Evolutionary conservation across 1,139 yeast genomes (phyloP), one percentile per base, ranked within the genome.

Genomic region (Suhomyces coccinellae): DNA sequence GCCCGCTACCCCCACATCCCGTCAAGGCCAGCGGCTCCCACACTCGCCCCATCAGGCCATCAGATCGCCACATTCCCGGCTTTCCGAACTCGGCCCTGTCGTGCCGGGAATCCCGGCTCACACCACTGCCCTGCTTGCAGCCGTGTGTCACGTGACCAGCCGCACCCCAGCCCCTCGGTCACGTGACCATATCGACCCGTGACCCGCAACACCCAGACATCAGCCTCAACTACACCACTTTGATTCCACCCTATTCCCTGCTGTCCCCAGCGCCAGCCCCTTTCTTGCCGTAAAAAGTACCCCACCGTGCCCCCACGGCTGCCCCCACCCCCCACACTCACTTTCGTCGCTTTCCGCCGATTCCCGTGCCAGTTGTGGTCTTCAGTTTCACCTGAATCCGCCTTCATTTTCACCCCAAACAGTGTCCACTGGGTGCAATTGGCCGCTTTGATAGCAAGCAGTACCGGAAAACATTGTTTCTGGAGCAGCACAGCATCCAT

Each of bases 141-240:
- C 29, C 33, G 11, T 17, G 5, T 13, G 22, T 32, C 35, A 26
- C 29, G 29, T 26, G 29, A 14, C 36, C 36, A 20, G 36, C 36
- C 36, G 36, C 36, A 33, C 36, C 10, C 36, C 36, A 34, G 36
- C 36, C 36, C 29, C 29, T 34, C 29, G 11, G n/a, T 34, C 36
- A 34, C 29, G 29, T 34, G 36, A 34, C 36, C 17, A 11, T 24
- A 34, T 24, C 28, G 22, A 7, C 36, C 22, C 36, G 36, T 34
- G 36, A 34, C 36, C 29, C 36, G 36, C 36, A 34, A 34, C 29
- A 22, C 29, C 36, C 36, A 34, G 22, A 24, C n/a, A n/a, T 15
- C 29, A 11, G 16, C 26, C 30, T 27, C n/a, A 20, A 20, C 22
- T 34, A 14, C 16, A 34, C 36, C 36, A 34, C 29, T 34, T 24